A percentile compares a stretch with the other conserved stretches of the same genome.
Conservation (phyloP, 2,329 filamentous ascomycete species). For the Xylariomycetidae sp. region DNA sequence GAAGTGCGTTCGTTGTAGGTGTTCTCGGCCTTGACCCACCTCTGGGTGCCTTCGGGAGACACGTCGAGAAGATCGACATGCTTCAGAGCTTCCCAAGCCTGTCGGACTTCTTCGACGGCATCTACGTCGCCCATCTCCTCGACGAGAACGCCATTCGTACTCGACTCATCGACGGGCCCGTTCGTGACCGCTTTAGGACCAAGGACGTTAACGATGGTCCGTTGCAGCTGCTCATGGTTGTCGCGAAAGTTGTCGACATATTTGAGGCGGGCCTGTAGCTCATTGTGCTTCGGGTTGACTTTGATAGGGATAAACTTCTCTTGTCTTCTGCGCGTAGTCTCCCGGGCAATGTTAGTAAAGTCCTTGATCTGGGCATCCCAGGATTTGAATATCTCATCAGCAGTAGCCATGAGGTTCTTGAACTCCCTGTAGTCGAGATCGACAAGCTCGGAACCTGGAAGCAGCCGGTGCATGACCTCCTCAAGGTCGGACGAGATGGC, state of each 20-base stretch:
- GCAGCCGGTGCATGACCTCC: constrained; percentile 74
- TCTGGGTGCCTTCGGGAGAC: constrained; percentile 79
- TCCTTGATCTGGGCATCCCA: constrained; percentile 98
- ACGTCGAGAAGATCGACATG: constrained; percentile 96
- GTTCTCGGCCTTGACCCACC: constrained; percentile 91
- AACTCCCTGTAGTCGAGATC: constrained; percentile 93
- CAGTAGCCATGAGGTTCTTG: constrained; percentile 73
- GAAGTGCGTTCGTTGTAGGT: constrained; percentile 97
- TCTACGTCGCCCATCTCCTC: constrained; percentile 97
- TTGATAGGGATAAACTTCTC: constrained; percentile 99
- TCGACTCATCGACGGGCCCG: constrained; percentile 44
- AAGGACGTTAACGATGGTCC: constrained; percentile 94
- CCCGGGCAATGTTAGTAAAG: constrained; percentile 94
- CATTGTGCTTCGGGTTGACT: constrained; percentile 79
- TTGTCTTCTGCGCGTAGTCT: constrained; percentile 86
- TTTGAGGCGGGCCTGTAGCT: constrained; percentile 84
- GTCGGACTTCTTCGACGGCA: constrained; percentile 90
- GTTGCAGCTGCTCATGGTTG: constrained; percentile 95
- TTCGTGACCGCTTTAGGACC: constrained; percentile 64
- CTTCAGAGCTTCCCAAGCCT: constrained; percentile 89
- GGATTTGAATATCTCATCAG: constrained; percentile 79
- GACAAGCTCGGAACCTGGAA: constrained; percentile 84
- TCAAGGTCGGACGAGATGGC: constrained; percentile 94
- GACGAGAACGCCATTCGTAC: constrained; percentile 61
- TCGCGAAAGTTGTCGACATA: constrained; percentile 94